Evolutionary conservation across 768 basidiomycete genomes (phyloP), one percentile per base, ranked within the genome.

Genomic region (Rhodotorula graminis): DNA sequence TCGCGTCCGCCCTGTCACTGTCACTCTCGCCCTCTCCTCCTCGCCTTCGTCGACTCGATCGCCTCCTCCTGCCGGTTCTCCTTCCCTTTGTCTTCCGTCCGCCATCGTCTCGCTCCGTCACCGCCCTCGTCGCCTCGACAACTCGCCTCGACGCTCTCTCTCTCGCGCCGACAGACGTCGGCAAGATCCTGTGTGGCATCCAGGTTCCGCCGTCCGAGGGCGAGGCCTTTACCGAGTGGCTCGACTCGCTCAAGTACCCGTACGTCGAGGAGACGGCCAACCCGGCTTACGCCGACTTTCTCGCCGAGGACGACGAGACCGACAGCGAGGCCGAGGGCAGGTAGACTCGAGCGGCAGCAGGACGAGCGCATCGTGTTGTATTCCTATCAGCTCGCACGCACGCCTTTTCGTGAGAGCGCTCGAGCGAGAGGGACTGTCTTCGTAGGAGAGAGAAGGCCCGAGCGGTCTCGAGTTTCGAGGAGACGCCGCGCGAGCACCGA

Each of bases 211-310:
- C 84, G 53, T 80, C 82, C 47, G 90, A 92, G 58, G 82, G 84
- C 50, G 82, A 83, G 21, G 85, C 86, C 62, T 97, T 97, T 77
- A 85, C 87, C 65, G 82, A 83, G 27, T 97, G 91, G 81, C 82
- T 99, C 74, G 81, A 86, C 60, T 86, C 88, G 60, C 83, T 99
- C 42, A 90, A 90, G 67, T 99, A 95, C 78, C 84, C 87, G 0
- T 96, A 88, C 81, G 90, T 92, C 21, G 96, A 99, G 79, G 95
- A 98, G 82, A 98, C 95, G 37, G 81, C 90, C 1, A 65, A 56
- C 40, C 65, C 70, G 2, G 70, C 70, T 2, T 72, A 66, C 37
- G 65, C 61, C n/a, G 71, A 67, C 44, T 72, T 72, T 52, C 40
- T 67, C 16, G 65, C 29, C 31, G 61, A 40, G 21, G 70, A 63